Conservation (phyloP, 1,139 yeast genomes). For the Scheffersomyces insectosa region DNA sequence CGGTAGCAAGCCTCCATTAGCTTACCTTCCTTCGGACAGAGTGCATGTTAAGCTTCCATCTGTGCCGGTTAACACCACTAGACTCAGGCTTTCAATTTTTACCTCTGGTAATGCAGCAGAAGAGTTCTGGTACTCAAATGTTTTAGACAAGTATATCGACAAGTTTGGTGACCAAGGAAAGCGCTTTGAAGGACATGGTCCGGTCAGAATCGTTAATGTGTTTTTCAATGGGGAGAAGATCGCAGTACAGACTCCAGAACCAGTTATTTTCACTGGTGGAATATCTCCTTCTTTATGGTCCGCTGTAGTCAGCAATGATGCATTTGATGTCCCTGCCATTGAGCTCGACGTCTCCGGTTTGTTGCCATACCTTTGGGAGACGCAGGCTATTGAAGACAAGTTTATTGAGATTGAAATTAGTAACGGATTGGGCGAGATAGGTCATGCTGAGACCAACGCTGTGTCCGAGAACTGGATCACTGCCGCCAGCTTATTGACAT, state of each 20-base stretch:
- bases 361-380: slow-evolving; percentile 61
- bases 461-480: slow-evolving; percentile 14
- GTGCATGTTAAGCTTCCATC: slow-evolving; percentile 41
- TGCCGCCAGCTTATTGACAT: slow-evolving; percentile 38
- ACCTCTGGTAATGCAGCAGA: slow-evolving; percentile 78
- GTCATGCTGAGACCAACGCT: slow-evolving; percentile 9
- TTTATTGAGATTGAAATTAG: slow-evolving; percentile 49
- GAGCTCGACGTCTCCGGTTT: slow-evolving; percentile 68
- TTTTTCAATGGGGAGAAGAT: slow-evolving; percentile 51
- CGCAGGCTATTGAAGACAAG: slow-evolving; percentile 20
- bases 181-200: slow-evolving; percentile 59
- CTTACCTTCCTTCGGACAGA: slow-evolving; percentile 42
- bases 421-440: slow-evolving; percentile 55
- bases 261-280: slow-evolving; percentile 73
- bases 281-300: slow-evolving; percentile 77
- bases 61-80: slow-evolving; percentile 51
- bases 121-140: slow-evolving; percentile 81
- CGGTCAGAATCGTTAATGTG: slow-evolving; percentile 56
- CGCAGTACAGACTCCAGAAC: slow-evolving; percentile 55
- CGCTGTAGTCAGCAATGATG: slow-evolving; percentile 70
- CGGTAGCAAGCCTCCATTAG: slow-evolving; percentile 34
- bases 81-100: slow-evolving; percentile 58
- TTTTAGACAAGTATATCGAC: slow-evolving; percentile 39
- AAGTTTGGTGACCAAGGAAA: slow-evolving; percentile 14
- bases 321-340: slow-evolving; percentile 70